A percentile compares a stretch with the other conserved stretches of the same genome.
phyloP scores from a whole-genome alignment of 495 filamentous ascomycete species.

The Penicillium roqueforti region DNA sequence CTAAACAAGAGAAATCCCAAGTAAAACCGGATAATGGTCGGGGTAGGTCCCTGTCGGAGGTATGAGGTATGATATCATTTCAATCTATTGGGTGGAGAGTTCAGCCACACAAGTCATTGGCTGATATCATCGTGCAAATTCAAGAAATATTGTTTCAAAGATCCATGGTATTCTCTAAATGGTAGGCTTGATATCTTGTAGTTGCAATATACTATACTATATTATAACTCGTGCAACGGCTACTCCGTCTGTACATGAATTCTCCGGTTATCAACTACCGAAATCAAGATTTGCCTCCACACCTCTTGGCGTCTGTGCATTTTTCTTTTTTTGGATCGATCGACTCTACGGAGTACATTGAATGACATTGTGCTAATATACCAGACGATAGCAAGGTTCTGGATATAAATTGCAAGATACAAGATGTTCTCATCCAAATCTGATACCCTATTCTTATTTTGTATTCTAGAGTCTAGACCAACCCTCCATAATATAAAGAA shows the following conservation, averaged over 20 bases:
- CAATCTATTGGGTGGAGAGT: conserved; percentile 32
- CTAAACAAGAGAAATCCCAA: background rate
- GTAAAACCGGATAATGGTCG: background rate
- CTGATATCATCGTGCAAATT: conserved; percentile 22
- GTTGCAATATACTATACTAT: background rate
- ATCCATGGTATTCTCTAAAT: background rate
- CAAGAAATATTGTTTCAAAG: conserved; percentile 1
- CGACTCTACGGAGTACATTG: too few relatives aligned
- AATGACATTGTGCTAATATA: background rate
- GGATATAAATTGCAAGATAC: background rate
- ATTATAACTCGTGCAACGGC: background rate
- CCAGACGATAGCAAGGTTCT: background rate
- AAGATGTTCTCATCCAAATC: background rate
- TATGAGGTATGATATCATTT: conserved; percentile 31
- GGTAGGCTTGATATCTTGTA: background rate
- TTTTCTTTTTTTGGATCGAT: background rate
- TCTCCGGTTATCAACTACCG: conserved; percentile 6
- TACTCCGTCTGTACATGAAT: background rate
- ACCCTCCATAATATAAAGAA: background rate
- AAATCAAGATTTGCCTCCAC: conserved; percentile 8
- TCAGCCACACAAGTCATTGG: conserved; percentile 31
- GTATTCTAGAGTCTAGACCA: background rate
- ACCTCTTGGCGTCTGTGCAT: background rate
- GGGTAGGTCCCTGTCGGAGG: conserved; percentile 4
- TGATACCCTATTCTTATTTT: background rate